phyloP scores from a whole-genome alignment of 208 protist species.

The Acanthamoeba sp. region DNA sequence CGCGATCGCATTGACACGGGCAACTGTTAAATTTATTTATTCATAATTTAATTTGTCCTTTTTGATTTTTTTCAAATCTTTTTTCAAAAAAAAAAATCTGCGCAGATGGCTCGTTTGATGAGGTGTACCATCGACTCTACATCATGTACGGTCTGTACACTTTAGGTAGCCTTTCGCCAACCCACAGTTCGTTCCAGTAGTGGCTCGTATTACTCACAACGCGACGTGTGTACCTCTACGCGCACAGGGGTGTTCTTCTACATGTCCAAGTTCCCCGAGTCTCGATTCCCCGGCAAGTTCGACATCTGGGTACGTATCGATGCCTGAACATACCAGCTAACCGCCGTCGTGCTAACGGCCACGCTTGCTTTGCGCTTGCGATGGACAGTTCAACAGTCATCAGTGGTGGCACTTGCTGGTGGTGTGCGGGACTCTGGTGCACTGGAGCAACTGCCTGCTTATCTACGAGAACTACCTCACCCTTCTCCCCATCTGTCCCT shows the following conservation, averaged over 20 bases:
- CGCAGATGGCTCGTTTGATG: slow-evolving; percentile 12
- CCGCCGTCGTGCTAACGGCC: no score
- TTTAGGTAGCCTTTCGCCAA: not conserved
- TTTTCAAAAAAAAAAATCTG: no score
- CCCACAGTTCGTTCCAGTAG: no score
- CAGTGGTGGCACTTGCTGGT: slow-evolving; percentile 30
- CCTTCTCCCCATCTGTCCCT: not conserved
- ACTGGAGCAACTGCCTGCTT: slow-evolving; percentile 48
- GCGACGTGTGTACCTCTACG: no score
- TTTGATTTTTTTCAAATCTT: not conserved
- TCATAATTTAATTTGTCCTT: no score
- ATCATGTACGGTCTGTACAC: slow-evolving; percentile 26
- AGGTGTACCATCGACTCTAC: slow-evolving; percentile 33
- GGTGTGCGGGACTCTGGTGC: slow-evolving; percentile 32
- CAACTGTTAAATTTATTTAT: no score
- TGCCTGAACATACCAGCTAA: no score
- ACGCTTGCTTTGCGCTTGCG: not conserved
- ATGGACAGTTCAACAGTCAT: slow-evolving; percentile 1
- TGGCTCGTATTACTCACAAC: no score
- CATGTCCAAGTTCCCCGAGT: slow-evolving; percentile 36
- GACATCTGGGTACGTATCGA: not conserved
- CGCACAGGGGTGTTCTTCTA: slow-evolving; percentile 13
- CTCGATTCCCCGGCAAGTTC: slow-evolving; percentile 27
- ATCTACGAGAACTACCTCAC: slow-evolving; percentile 36
- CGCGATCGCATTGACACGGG: no score